A percentile compares a stretch with the other conserved stretches of the same genome.
These are phyloP conservation scores for Globisporangium irregulare DNA, from an alignment of 352 stramenopile genomes.

Conservation along the genomic window DNA sequence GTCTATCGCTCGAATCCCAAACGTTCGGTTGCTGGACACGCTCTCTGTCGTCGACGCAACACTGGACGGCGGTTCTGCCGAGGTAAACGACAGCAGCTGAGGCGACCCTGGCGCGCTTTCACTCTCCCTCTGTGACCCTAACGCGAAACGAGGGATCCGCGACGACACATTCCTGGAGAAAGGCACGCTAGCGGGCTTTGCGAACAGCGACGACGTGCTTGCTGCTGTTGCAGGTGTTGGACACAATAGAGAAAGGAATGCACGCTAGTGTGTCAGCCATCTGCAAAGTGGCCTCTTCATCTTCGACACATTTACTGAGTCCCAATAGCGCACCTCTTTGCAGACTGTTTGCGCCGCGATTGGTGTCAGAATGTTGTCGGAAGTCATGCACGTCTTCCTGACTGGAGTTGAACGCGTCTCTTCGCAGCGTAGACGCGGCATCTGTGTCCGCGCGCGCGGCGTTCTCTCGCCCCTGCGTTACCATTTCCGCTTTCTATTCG, in stretches of 20 bases:
- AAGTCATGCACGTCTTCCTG: background rate
- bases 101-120: conserved; percentile 5
- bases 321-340: background rate
- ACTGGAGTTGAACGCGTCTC: background rate
- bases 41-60: conserved; percentile 4
- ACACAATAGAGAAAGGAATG: background rate
- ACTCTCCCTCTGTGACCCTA: background rate
- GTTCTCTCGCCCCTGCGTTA: background rate
- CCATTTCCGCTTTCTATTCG: conserved; percentile 4
- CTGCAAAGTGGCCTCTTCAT: background rate
- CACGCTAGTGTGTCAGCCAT: background rate
- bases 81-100: background rate
- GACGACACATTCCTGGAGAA: background rate
- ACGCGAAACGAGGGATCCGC: conserved; percentile 9
- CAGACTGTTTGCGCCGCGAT: background rate
- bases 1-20: background rate
- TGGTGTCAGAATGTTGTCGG: background rate
- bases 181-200: background rate
- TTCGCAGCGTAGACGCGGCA: background rate
- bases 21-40: background rate
- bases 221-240: background rate
- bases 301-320: background rate
- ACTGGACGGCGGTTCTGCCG: background rate
- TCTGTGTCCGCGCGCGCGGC: background rate
- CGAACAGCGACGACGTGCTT: background rate